These are phyloP conservation scores for Akebia trifoliata DNA, from an alignment of 164 flowering plant genomes.

Conservation along the genomic window DNA sequence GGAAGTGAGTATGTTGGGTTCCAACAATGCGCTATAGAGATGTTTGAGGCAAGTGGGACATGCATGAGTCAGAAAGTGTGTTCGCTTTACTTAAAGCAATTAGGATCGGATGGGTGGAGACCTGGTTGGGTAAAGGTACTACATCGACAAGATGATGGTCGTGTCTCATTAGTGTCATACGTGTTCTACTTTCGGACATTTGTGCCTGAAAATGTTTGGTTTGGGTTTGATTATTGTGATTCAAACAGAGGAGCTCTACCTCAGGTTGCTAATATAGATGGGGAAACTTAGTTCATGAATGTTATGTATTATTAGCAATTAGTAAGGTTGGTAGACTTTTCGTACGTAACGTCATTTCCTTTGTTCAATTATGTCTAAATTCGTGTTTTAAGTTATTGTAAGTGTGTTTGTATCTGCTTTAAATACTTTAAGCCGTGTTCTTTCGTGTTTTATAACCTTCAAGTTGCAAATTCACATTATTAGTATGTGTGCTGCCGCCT, in stretches of 20 bases:
- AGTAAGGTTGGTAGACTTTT: no score
- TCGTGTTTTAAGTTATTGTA: no score
- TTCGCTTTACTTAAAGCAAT: slow-evolving; percentile 11
- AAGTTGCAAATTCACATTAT: no score
- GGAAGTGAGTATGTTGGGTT: slow-evolving; percentile 18
- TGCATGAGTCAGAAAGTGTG: slow-evolving; percentile 19
- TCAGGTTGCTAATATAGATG: slow-evolving; percentile 1
- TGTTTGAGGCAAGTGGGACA: slow-evolving; percentile 12
- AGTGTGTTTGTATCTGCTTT: no score
- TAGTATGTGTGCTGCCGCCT: no score
- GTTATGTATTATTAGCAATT: no score
- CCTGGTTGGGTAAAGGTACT: slow-evolving; percentile 26
- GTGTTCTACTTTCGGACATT: slow-evolving; percentile 15
- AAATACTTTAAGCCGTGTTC: no score
- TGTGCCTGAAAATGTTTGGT: slow-evolving; percentile 21
- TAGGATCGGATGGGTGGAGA: slow-evolving; percentile 17
- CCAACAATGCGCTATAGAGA: slow-evolving; percentile 8
- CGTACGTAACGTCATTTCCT: no score
- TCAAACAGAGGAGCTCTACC: slow-evolving; percentile 1
- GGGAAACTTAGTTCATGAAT: slow-evolving; percentile 1
- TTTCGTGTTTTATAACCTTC: no score
- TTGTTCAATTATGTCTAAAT: no score
- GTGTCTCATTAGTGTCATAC: background rate
- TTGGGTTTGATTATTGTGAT: slow-evolving; percentile 20
- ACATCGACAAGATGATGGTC: slow-evolving; percentile 3